Conservation (phyloP, 768 basidiomycete species). For the Termitomyces sp. region DNA sequence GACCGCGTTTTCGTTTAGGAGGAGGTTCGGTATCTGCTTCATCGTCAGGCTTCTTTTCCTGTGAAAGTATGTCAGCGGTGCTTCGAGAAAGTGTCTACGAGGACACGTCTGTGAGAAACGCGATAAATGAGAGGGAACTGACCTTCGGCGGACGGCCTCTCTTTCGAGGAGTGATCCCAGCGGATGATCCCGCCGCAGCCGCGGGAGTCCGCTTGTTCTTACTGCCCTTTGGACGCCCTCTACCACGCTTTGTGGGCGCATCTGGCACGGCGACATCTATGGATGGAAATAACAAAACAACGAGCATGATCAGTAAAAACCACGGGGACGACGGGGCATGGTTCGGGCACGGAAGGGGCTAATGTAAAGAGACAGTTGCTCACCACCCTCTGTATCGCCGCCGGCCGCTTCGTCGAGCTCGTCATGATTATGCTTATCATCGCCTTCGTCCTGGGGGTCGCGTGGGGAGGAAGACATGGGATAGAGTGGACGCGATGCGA, state of each 20-base stretch:
- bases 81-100: constrained; percentile 8
- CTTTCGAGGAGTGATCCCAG: constrained; percentile 43
- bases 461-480: constrained; percentile 62
- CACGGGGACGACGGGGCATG: not conserved
- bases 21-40: constrained; percentile 44
- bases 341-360: not conserved
- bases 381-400: constrained; percentile 38
- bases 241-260: constrained; percentile 64
- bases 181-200: constrained; percentile 30
- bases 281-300: constrained; percentile 21
- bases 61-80: constrained; percentile 18
- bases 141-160: constrained; percentile 71
- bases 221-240: constrained; percentile 88
- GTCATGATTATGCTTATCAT: constrained; percentile 55
- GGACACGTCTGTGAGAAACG: constrained; percentile 13
- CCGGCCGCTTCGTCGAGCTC: constrained; percentile 49
- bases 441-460: constrained; percentile 47
- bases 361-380: constrained; percentile 18
- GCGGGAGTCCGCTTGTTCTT: constrained; percentile 57
- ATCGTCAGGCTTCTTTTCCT: constrained; percentile 42
- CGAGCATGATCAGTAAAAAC: constrained; percentile 19
- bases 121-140: constrained; percentile 17
- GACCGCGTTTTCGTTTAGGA: constrained; percentile 68
- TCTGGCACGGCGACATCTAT: constrained; percentile 36
- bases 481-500: constrained; percentile 24